Evolutionary conservation across 768 basidiomycete species (phyloP), one percentile per base, ranked within the genome.

Genomic region (Exsudoporus frostii): DNA sequence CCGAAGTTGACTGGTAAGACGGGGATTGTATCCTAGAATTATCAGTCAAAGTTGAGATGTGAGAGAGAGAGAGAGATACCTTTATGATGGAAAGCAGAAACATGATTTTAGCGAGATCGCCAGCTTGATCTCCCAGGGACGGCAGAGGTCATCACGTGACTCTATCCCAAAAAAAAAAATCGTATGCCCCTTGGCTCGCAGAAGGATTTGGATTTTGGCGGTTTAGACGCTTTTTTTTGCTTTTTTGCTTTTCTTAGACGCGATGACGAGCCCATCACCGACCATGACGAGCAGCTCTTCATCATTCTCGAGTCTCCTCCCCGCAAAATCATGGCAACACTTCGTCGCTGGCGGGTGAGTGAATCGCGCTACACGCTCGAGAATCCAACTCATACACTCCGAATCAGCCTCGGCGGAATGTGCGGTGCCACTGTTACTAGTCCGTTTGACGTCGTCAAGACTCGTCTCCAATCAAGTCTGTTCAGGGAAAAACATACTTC

Each of bases 381-480:
- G 36, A 30, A 36, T 44, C 48, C n/a, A 9, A 24, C 59, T 56
- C 27, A 56, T 53, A 34, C 22, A 7, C 14, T 7, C n/a, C 14
- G 17, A n/a, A 27, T 49, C 50, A 98, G 96, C 20, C 75, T 98
- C 17, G 97, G 96, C 24, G 97, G 95, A 37, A 96, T 98, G 94
- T 92, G 92, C 65, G 97, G 96, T 32, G 94, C 94, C 17, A 88
- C 97, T 54, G 86, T 98, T 4, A 99, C 97, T 0, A 93, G 92
- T 40, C 96, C 97, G 0, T 96, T 99, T 63, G 97, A 99, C 71
- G 93, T 99, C 30, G 94, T 98, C 57, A 98, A 98, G 75, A 99
- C 97, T 39, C 87, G 97, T 4, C 76, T 98, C 7, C 97, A 99
- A 73, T 96, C 93, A 2, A 86, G 86, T 71, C 74, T 98, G 20